These are phyloP conservation scores for Pleurotus salmoneostramineus DNA, from an alignment of 768 basidiomycete species.

Conservation along the genomic window DNA sequence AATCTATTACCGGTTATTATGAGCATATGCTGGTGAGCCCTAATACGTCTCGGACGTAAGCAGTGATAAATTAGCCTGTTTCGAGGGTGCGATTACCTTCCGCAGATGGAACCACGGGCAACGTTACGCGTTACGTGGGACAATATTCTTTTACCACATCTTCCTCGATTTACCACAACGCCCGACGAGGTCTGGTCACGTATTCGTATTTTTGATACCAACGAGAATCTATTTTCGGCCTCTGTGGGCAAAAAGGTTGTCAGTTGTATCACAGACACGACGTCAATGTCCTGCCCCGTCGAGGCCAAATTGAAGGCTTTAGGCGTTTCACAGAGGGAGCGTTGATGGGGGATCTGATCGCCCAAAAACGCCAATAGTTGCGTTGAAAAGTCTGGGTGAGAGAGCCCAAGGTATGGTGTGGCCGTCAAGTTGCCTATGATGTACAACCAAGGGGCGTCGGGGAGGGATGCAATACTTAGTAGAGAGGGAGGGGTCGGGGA, in stretches of 20 bases:
- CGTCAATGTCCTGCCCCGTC: background rate
- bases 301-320: background rate
- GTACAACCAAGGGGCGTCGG: too few species aligned
- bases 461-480: too few species aligned
- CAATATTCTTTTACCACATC: background rate
- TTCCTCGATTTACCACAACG: background rate
- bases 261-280: too few species aligned
- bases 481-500: background rate
- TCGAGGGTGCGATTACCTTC: background rate
- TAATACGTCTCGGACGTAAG: background rate
- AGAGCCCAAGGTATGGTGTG: too few species aligned
- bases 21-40: background rate
- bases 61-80: background rate
- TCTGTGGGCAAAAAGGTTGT: too few species aligned
- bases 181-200: too few species aligned
- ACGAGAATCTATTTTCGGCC: too few species aligned
- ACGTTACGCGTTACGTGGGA: too few species aligned
- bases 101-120: background rate
- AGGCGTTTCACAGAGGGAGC: background rate
- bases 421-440: too few species aligned
- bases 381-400: background rate
- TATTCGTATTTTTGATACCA: too few species aligned
- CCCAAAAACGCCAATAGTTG: background rate
- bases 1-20: constrained; percentile 2
- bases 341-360: background rate